Base-by-base conservation (phyloP, 2,329 filamentous ascomycete species). In the Colletotrichum sp. region DNA sequence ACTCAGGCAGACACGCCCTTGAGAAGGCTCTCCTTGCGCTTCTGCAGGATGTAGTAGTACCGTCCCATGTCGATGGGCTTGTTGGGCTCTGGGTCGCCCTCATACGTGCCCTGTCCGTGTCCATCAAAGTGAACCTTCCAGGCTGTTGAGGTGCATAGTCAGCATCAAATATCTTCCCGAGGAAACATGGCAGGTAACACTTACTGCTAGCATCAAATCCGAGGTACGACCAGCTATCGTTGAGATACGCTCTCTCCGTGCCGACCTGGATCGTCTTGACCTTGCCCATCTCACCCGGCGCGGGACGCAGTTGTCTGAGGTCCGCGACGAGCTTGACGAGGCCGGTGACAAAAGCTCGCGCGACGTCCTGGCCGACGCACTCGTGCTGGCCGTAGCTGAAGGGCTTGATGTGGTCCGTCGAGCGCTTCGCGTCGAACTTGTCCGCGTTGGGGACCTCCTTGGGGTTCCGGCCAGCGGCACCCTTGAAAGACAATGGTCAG, bases 141-240 rank as follows among this genome's bases (percentile, higher is more conserved):
- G 15, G 82, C 82, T 84, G 43, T 73, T 8, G n/a, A 28, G n/a
- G n/a, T n/a, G 28, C 18, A n/a, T n/a, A 43, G 16, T 85, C 28
- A 85, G 80, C 26, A 77, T 66, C 21, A 8, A n/a, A n/a, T n/a
- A n/a, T n/a, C n/a, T n/a, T n/a, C n/a, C n/a, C n/a, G n/a, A n/a
- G n/a, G n/a, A n/a, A n/a, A n/a, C n/a, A n/a, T n/a, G n/a, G n/a
- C n/a, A n/a, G n/a, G n/a, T n/a, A 26, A 52, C 36, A 83, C 85
- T 84, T 85, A 89, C 87, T 88, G 75, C 83, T 87, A 3, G 86
- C 84, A 75, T 88, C 86, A 16, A 85, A 84, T 36, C 81, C 81
- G 18, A 89, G 83, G 62, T 85, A 86, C 2, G 87, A 88, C 85
- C 88, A 89, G 77, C 84, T 87, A 61, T 89, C 87, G 71, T 88